phyloP scores from a whole-genome alignment of 148 eudicot genomes.

The Amaranthus palmeri region DNA sequence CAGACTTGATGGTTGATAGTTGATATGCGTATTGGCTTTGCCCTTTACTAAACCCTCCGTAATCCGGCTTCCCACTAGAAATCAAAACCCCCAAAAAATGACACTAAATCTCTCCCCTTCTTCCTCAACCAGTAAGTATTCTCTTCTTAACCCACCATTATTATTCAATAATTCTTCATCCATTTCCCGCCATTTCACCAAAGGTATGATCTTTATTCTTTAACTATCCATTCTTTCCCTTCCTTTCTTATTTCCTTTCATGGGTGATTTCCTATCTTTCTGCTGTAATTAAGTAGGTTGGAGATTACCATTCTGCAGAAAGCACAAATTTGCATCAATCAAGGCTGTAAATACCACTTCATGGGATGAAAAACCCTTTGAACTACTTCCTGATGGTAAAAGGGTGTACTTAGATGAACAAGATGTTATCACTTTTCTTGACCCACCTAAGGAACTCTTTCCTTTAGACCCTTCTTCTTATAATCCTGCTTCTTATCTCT shows the following conservation, averaged over 20 bases:
- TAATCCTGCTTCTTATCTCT: conserved; percentile 74
- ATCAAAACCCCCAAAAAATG: conserved; percentile 9
- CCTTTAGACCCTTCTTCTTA: conserved; percentile 68
- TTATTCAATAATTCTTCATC: not conserved
- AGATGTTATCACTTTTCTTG: conserved; percentile 62
- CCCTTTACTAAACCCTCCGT: not conserved
- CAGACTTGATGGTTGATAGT: too few relatives aligned
- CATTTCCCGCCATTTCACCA: conserved; percentile 22
- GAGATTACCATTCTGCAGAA: not conserved
- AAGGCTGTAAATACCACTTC: conserved; percentile 29
- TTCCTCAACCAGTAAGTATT: conserved; percentile 11
- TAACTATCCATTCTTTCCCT: not conserved
- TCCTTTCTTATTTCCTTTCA: not conserved
- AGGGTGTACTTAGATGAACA: conserved; percentile 54
- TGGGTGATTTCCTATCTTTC: not conserved
- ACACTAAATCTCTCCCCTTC: conserved; percentile 20
- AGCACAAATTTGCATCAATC: not conserved
- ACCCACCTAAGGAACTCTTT: conserved; percentile 64
- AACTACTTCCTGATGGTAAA: conserved; percentile 39
- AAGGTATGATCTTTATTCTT: conserved; percentile 22
- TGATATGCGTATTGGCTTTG: too few relatives aligned
- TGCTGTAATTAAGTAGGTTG: conserved; percentile 8
- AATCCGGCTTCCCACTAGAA: not conserved
- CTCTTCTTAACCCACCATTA: conserved; percentile 3
- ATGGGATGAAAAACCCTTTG: conserved; percentile 52